A percentile compares a stretch with the other conserved stretches of the same genome.
phyloP scores from a whole-genome alignment of 805 yeast species.

The Candida gorgasii region DNA sequence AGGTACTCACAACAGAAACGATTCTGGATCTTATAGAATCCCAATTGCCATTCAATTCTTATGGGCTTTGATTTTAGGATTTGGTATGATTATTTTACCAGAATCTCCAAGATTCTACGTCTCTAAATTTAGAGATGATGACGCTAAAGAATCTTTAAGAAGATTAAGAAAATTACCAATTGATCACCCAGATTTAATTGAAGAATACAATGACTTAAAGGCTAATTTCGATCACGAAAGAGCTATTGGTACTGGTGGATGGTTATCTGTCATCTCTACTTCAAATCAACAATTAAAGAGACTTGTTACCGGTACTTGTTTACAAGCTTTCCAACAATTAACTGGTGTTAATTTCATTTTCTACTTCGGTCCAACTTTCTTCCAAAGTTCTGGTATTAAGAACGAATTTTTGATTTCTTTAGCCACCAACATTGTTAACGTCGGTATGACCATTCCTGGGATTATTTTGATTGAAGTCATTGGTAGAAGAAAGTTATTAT shows the following conservation, averaged over 20 bases:
- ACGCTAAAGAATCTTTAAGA: constrained; percentile 33
- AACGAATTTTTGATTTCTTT: constrained; percentile 59
- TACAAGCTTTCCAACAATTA: constrained; percentile 85
- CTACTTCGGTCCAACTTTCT: constrained; percentile 85
- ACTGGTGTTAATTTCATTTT: constrained; percentile 90
- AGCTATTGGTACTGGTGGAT: constrained; percentile 51
- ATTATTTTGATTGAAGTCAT: constrained; percentile 70
- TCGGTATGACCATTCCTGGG: constrained; percentile 79
- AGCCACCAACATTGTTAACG: constrained; percentile 79
- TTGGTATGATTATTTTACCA: constrained; percentile 37
- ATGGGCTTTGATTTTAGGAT: constrained; percentile 37
- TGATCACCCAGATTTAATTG: constrained; percentile 66
- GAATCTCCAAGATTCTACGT: constrained; percentile 43
- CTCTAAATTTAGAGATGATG: constrained; percentile 26
- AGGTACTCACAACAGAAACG: constrained; percentile 34
- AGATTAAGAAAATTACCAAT: constrained; percentile 52
- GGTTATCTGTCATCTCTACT: constrained; percentile 60
- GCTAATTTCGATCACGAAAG: constrained; percentile 73
- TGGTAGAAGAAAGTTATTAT: constrained; percentile 72
- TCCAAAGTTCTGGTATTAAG: constrained; percentile 62
- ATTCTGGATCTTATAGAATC: constrained; percentile 43
- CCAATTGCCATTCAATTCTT: constrained; percentile 42
- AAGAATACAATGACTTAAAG: constrained; percentile 73
- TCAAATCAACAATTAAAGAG: constrained; percentile 53
- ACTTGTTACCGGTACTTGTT: constrained; percentile 57